A percentile compares a stretch with the other conserved stretches of the same genome.
Evolutionary conservation across 2,329 filamentous ascomycete genomes (phyloP).

Genomic region (Plectosphaerella sp.): DNA sequence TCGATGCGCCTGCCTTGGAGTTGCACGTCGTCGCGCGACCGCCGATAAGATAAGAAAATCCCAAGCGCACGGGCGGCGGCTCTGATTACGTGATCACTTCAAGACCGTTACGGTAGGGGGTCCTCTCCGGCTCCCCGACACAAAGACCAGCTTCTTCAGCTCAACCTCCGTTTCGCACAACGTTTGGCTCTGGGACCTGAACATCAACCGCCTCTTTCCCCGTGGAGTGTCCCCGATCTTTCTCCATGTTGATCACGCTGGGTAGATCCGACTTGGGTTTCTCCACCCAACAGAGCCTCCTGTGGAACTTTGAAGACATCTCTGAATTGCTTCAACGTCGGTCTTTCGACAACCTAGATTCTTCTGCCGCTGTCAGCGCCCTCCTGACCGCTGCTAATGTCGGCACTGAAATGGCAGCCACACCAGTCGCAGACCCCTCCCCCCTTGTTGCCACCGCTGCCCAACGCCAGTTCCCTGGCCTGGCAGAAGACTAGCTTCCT

Average conservation of each 20-base stretch:
- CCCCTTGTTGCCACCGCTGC: too few relatives aligned
- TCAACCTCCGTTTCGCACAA: not conserved
- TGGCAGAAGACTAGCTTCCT: too few relatives aligned
- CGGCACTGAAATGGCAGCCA: too few relatives aligned
- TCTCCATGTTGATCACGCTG: not conserved
- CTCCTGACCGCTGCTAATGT: too few relatives aligned
- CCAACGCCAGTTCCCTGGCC: too few relatives aligned
- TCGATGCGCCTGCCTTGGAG: not conserved
- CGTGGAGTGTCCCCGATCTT: not conserved
- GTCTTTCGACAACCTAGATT: too few relatives aligned
- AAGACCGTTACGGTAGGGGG: not conserved
- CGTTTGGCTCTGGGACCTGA: not conserved
- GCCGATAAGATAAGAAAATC: not conserved
- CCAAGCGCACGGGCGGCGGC: not conserved
- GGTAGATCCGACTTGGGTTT: not conserved
- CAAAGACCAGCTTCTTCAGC: not conserved
- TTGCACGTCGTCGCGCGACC: not conserved
- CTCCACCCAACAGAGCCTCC: not conserved
- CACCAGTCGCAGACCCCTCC: too few relatives aligned
- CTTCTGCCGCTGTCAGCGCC: too few relatives aligned
- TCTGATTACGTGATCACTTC: not conserved
- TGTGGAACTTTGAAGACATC: too few relatives aligned
- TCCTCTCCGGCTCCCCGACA: conserved; percentile 1
- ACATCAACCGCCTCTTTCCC: not conserved
- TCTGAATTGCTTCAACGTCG: too few relatives aligned